These are phyloP conservation scores for Beauveria sp. DNA, from an alignment of 2,329 filamentous ascomycete genomes.

Conservation along the genomic window DNA sequence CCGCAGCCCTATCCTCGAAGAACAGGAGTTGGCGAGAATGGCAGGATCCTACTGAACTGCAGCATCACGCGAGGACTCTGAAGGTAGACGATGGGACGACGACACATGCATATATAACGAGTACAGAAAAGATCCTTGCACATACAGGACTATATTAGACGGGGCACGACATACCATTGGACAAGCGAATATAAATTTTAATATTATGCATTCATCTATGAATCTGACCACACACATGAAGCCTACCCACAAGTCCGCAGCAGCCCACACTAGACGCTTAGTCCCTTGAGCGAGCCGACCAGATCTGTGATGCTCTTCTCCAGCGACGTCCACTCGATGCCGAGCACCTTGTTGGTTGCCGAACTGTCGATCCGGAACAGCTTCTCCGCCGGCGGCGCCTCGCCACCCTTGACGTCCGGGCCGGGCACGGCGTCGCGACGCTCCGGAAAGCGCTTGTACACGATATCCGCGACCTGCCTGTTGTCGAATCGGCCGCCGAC, in stretches of 20 bases:
- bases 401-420: conserved; percentile 36
- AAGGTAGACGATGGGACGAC: background rate
- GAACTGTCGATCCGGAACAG: conserved; percentile 51
- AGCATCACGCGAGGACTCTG: background rate
- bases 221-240: background rate
- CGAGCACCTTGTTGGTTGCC: conserved; percentile 50
- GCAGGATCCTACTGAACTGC: conserved; percentile 19
- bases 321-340: conserved; percentile 52
- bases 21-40: conserved; percentile 18
- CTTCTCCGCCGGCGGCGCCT: conserved; percentile 28
- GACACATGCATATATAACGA: background rate
- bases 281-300: conserved; percentile 53
- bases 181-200: background rate
- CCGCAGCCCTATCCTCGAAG: conserved; percentile 18
- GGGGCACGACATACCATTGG: background rate
- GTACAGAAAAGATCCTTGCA: background rate
- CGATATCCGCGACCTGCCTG: conserved; percentile 33
- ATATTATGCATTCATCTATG: background rate
- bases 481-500: conserved; percentile 40
- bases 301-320: conserved; percentile 58
- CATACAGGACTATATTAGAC: conserved; percentile 1
- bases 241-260: background rate
- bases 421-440: conserved; percentile 39
- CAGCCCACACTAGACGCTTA: conserved; percentile 19
- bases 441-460: conserved; percentile 42